phyloP scores from a whole-genome alignment of 2,329 filamentous ascomycete genomes.

The Pestalotiopsis sp. region DNA sequence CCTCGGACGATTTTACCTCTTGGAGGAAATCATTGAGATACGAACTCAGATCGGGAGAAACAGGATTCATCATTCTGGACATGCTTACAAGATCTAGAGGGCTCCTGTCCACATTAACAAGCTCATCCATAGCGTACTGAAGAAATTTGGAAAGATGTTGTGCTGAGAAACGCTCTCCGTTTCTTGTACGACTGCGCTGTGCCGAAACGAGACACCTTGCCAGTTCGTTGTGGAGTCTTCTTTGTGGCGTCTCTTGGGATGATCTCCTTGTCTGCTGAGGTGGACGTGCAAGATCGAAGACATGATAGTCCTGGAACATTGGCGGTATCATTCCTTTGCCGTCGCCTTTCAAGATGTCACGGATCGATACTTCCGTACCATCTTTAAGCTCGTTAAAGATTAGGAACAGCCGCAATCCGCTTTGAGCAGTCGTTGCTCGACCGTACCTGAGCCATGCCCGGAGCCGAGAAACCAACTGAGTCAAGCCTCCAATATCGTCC shows the following conservation, averaged over 20 bases:
- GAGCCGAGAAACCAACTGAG: constrained; percentile 3
- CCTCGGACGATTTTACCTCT: neutral
- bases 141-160: constrained; percentile 8
- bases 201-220: neutral
- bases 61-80: constrained; percentile 2
- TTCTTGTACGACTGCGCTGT: constrained; percentile 1
- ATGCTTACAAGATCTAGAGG: constrained; percentile 4
- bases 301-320: too few species aligned
- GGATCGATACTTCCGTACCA: neutral
- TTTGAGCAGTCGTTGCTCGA: constrained; percentile 2
- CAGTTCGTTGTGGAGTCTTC: constrained; percentile 1
- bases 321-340: neutral
- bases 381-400: neutral
- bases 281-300: too few species aligned
- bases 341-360: neutral
- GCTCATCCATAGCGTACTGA: neutral
- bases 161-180: constrained; percentile 3
- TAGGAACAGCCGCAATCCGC: neutral
- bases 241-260: too few species aligned
- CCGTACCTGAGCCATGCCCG: constrained; percentile 2
- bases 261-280: too few species aligned
- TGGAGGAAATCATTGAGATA: constrained; percentile 5
- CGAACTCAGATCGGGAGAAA: constrained; percentile 1
- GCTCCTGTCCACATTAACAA: constrained; percentile 1
- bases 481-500: constrained; percentile 9